Conservation (phyloP, 345 rosid genomes). For the Aquilaria sinensis region DNA sequence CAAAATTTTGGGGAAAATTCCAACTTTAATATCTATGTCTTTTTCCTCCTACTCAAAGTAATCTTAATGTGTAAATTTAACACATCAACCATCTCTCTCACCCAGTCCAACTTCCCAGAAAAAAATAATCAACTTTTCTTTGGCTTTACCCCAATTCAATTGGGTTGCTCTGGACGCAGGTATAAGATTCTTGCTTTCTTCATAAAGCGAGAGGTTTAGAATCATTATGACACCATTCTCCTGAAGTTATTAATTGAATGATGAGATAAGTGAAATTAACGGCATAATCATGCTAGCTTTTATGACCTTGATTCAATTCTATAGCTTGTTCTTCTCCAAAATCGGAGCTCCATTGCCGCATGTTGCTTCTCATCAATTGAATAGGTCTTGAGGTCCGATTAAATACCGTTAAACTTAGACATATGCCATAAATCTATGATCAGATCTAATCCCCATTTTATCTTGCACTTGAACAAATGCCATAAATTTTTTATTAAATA, state of each 20-base stretch:
- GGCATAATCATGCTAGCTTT: slow-evolving; percentile 82
- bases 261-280: slow-evolving; percentile 48
- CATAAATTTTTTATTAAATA: no score
- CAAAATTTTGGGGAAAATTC: no score
- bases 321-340: slow-evolving; percentile 80
- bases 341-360: slow-evolving; percentile 95
- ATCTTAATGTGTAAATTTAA: no score
- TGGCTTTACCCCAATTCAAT: slow-evolving; percentile 57
- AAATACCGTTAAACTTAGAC: no score
- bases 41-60: no score
- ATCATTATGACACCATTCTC: slow-evolving; percentile 93
- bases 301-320: slow-evolving; percentile 77
- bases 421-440: no score
- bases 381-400: slow-evolving; percentile 50
- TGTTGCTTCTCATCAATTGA: slow-evolving; percentile 82
- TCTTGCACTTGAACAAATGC: no score
- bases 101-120: no score
- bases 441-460: no score
- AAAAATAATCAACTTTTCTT: no score
- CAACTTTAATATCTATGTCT: no score
- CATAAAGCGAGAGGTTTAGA: slow-evolving; percentile 84
- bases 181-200: slow-evolving; percentile 73
- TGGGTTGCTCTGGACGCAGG: slow-evolving; percentile 78
- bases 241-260: slow-evolving; percentile 71
- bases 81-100: no score